A percentile compares a stretch with the other conserved stretches of the same genome.
phyloP scores from a whole-genome alignment of 1,139 yeast genomes.

The Lodderomyces orthopsilosis region DNA sequence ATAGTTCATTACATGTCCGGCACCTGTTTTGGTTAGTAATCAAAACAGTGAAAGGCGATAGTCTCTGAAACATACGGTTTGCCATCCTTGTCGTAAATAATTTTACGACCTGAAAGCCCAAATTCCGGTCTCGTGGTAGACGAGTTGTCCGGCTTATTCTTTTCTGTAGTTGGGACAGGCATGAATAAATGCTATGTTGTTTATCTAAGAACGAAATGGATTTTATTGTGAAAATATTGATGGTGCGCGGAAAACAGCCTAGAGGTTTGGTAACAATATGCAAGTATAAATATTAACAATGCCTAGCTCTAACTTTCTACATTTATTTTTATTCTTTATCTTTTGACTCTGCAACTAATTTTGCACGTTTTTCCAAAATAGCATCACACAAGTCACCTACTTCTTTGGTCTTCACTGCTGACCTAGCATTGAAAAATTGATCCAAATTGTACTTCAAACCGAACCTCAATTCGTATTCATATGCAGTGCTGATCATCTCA shows the following conservation, averaged over 20 bases:
- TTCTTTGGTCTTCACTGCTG: constrained; percentile 68
- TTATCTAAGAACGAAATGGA: too few relatives aligned
- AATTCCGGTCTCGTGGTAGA: constrained; percentile 31
- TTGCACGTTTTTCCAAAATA: constrained; percentile 54
- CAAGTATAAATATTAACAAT: neutral
- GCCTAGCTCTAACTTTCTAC: neutral
- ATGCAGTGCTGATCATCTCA: constrained; percentile 86
- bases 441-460: constrained; percentile 56
- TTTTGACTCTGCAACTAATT: constrained; percentile 6
- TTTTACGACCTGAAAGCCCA: constrained; percentile 65
- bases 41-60: constrained; percentile 13
- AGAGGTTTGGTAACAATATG: too few relatives aligned
- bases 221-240: too few relatives aligned
- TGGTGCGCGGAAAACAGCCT: neutral
- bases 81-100: constrained; percentile 81
- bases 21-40: constrained; percentile 42
- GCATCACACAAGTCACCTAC: constrained; percentile 70
- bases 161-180: constrained; percentile 1
- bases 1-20: constrained; percentile 75
- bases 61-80: constrained; percentile 63
- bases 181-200: neutral
- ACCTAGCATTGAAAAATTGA: constrained; percentile 67
- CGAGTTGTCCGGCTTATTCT: constrained; percentile 2
- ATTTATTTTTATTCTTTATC: constrained; percentile 4
- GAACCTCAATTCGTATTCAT: constrained; percentile 77